Evolutionary conservation across 805 yeast species (phyloP), one percentile per base, ranked within the genome.

Genomic region (Barnettozyma populi): DNA sequence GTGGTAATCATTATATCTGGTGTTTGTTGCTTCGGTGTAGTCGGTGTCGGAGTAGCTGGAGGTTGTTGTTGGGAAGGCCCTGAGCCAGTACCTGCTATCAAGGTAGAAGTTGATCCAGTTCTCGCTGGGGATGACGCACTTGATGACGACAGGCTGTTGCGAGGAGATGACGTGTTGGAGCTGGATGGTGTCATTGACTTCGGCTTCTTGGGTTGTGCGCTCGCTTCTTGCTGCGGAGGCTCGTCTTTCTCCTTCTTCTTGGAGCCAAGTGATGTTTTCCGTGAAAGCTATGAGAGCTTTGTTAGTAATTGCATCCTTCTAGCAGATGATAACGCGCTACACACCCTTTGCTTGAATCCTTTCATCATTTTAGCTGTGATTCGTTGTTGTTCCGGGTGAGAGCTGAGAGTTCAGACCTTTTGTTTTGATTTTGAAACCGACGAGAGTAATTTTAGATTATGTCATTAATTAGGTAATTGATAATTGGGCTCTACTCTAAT

Each of bases 281-380:
- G 50, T 10, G 63, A 55, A 42, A 55, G 59, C 58, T 56, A 41
- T 24, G 7, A 7, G 16, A 35, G 5, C 13, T 5, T 3, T 5
- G 39, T 54, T 56, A 54, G 53, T 53, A 54, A 25, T 14, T 13
- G 35, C 25, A 29, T 11, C 7, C 11, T 16, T 29, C 4, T 13
- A 11, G 13, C 16, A 29, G n/a, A 4, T 14, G 13, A 11, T 2
- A 16, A 29, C 16, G 5, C 29, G 3, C 32, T 14, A 7, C 32
- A 4, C 38, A 73, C 73, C 60, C 80, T 70, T 60, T 82, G 85
- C 60, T 80, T 82, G 65, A 82, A 81, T 25, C 86, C 86, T 68
- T 80, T 82, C 86, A 82, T 82, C 88, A 82, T 82, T 59, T 72
- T 78, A 65, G 20, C 13, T 32, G 20, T 10, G 38, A 21, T 13